Percentiles rank a stretch among this genome's conserved stretches.
phyloP scores from a whole-genome alignment of 495 filamentous ascomycete species.

The Haplographium delicatum region DNA sequence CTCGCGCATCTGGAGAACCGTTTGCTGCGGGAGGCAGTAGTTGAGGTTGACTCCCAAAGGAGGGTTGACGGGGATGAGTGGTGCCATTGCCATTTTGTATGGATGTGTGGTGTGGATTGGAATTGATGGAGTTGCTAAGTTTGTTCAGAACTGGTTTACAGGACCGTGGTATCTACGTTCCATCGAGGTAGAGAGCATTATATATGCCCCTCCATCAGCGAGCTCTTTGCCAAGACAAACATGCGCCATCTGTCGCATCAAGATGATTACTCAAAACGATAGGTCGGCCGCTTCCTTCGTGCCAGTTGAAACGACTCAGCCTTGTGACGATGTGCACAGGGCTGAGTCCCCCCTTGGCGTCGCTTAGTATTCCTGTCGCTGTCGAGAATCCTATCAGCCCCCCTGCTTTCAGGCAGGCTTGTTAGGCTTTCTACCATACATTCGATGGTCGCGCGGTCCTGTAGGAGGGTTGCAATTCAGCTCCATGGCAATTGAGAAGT shows the following conservation, averaged over 20 bases:
- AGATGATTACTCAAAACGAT: too few species aligned
- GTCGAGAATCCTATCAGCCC: too few species aligned
- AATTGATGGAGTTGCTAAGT: not conserved
- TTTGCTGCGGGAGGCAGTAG: constrained; percentile 39
- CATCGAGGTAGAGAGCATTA: not conserved
- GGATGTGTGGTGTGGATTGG: not conserved
- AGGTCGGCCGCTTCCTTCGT: too few species aligned
- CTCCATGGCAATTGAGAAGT: too few species aligned
- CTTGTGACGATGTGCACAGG: too few species aligned
- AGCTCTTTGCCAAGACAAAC: not conserved
- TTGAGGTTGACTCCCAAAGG: constrained; percentile 43
- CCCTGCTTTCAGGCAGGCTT: too few species aligned
- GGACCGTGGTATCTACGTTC: not conserved
- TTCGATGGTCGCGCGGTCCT: too few species aligned
- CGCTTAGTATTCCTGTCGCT: too few species aligned
- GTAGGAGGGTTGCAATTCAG: too few species aligned
- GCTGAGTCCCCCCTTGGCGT: too few species aligned
- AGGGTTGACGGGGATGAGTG: constrained; percentile 31
- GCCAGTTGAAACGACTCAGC: too few species aligned
- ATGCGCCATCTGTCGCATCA: not conserved
- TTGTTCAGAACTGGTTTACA: not conserved
- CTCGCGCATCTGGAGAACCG: constrained; percentile 49
- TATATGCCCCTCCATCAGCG: not conserved
- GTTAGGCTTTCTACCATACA: too few species aligned
- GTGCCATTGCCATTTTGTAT: constrained; percentile 4